phyloP scores from a whole-genome alignment of 179 eudicot species.

The Actinidia arguta region DNA sequence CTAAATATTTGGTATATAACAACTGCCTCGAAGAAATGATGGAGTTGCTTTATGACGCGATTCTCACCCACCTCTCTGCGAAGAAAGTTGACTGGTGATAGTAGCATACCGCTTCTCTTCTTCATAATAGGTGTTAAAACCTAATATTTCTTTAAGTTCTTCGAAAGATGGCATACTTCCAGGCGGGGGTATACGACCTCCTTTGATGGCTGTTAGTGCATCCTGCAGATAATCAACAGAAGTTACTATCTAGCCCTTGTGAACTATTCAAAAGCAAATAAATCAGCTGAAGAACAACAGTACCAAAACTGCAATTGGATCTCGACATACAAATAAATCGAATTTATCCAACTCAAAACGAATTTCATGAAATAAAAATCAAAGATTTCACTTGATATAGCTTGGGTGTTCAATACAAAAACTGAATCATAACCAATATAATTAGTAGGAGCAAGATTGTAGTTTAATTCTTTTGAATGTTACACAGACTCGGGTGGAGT shows the following conservation, averaged over 20 bases:
- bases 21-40: background rate
- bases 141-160: constrained; percentile 87
- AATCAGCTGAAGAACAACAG: background rate
- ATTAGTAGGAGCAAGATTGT: background rate
- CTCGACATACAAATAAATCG: background rate
- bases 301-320: background rate
- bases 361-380: background rate
- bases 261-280: background rate
- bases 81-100: constrained; percentile 37
- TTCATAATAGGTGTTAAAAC: constrained; percentile 83
- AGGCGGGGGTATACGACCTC: constrained; percentile 88
- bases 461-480: background rate
- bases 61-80: constrained; percentile 54
- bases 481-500: background rate
- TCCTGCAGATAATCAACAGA: constrained; percentile 59
- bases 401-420: background rate
- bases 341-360: background rate
- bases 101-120: constrained; percentile 83
- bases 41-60: background rate
- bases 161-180: constrained; percentile 95
- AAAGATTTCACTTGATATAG: background rate
- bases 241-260: constrained; percentile 14
- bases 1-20: background rate
- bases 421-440: background rate
- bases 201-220: constrained; percentile 78